Conservation (phyloP, 2,329 filamentous ascomycete species). For the Trematosphaeria pertusa region DNA sequence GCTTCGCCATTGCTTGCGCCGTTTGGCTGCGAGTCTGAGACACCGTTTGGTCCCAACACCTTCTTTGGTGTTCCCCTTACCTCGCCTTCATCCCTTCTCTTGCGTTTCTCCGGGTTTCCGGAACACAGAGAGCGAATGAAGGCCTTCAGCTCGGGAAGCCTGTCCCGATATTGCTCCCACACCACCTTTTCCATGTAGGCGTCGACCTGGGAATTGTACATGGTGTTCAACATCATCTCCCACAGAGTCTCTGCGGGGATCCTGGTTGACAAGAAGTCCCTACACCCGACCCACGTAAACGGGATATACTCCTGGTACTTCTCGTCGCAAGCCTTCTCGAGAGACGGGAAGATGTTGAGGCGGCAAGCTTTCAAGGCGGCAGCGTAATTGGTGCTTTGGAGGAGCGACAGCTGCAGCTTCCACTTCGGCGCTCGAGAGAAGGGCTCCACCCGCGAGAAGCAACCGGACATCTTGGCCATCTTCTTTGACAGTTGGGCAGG, state of each 20-base stretch:
- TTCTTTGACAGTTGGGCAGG: slow-evolving; percentile 13
- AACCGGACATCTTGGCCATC: slow-evolving; percentile 15
- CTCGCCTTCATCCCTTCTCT: slow-evolving; percentile 3
- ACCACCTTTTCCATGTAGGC: slow-evolving; percentile 34
- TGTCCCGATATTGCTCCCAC: slow-evolving; percentile 6
- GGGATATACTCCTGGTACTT: slow-evolving; percentile 36
- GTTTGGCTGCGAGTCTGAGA: background rate
- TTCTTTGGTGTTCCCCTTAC: slow-evolving; percentile 5
- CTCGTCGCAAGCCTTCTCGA: slow-evolving; percentile 22
- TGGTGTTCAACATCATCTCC: slow-evolving; percentile 37
- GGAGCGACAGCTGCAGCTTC: slow-evolving; percentile 17
- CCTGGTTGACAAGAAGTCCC: slow-evolving; percentile 13
- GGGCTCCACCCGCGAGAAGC: slow-evolving; percentile 8
- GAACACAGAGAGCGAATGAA: slow-evolving; percentile 10
- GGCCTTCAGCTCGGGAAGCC: slow-evolving; percentile 7
- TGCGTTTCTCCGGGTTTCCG: slow-evolving; percentile 4
- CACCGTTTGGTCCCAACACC: background rate
- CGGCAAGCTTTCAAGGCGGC: slow-evolving; percentile 7
- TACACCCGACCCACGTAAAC: slow-evolving; percentile 28
- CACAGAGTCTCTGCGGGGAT: slow-evolving; percentile 15
- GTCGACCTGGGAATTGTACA: slow-evolving; percentile 35
- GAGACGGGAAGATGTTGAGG: slow-evolving; percentile 20
- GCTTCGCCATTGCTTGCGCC: background rate
- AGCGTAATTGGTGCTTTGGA: slow-evolving; percentile 11
- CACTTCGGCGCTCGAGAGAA: slow-evolving; percentile 13